Conservation (phyloP, 2,329 filamentous ascomycete genomes). For the Monosporascus sp. region DNA sequence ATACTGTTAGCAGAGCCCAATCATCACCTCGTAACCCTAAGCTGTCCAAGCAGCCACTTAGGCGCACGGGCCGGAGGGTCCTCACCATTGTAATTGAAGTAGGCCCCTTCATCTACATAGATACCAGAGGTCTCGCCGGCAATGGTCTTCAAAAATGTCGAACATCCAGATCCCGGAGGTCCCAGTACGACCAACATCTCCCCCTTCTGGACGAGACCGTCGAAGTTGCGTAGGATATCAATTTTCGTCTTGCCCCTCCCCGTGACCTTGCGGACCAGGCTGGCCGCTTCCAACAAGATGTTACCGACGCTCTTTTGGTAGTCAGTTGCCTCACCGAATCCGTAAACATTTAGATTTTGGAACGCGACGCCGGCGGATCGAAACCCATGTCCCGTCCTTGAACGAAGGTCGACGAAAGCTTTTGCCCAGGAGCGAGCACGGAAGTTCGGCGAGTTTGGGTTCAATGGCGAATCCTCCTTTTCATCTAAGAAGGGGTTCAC, state of each 20-base stretch:
- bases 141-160: slow-evolving; percentile 79
- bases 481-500: slow-evolving; percentile 47
- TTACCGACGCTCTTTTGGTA: slow-evolving; percentile 66
- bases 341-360: slow-evolving; percentile 63
- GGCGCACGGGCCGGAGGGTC: slow-evolving; percentile 8
- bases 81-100: slow-evolving; percentile 76
- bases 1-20: slow-evolving; percentile 7
- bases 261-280: slow-evolving; percentile 43
- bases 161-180: slow-evolving; percentile 70
- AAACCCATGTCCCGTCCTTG: slow-evolving; percentile 48
- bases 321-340: slow-evolving; percentile 63
- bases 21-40: background rate
- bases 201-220: slow-evolving; percentile 63
- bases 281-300: slow-evolving; percentile 48
- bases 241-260: slow-evolving; percentile 52
- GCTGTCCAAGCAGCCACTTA: background rate
- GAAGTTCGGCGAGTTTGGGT: slow-evolving; percentile 50
- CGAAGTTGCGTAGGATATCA: slow-evolving; percentile 64
- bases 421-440: slow-evolving; percentile 55
- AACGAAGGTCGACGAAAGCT: slow-evolving; percentile 49
- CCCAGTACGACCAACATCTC: slow-evolving; percentile 75
- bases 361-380: slow-evolving; percentile 62
- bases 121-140: slow-evolving; percentile 80
- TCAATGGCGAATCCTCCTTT: slow-evolving; percentile 44
- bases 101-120: slow-evolving; percentile 62